Conservation (phyloP, 164 flowering plant species). For the Kalanchoe fedtschenkoi region DNA sequence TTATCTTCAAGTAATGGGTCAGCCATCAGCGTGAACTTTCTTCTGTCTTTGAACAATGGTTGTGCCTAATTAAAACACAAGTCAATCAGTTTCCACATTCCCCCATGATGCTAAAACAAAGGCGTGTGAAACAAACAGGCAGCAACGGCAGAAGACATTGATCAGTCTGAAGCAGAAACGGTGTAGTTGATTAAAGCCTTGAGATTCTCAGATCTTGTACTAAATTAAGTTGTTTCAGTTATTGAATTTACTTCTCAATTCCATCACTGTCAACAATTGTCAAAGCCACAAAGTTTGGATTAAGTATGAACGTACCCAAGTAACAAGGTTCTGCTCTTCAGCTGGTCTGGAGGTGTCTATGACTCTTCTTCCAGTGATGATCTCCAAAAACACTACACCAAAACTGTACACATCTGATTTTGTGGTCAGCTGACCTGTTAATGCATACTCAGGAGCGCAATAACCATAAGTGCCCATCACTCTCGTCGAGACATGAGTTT, state of each 20-base stretch:
- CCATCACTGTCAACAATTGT: neutral
- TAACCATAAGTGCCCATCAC: neutral
- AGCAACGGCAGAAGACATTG: too few relatives aligned
- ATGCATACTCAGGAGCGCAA: conserved; percentile 14
- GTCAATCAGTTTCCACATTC: conserved; percentile 13
- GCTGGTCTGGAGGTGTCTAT: conserved; percentile 52
- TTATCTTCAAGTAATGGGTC: conserved; percentile 22
- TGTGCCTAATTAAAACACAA: conserved; percentile 41
- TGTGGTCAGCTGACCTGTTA: conserved; percentile 60
- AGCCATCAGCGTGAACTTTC: conserved; percentile 30
- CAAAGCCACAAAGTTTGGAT: neutral
- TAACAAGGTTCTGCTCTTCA: conserved; percentile 56
- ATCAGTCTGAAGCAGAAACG: too few relatives aligned
- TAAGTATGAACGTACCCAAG: conserved; percentile 23
- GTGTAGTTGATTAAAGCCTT: too few relatives aligned
- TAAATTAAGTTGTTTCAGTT: too few relatives aligned
- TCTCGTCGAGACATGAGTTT: conserved; percentile 27
- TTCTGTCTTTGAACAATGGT: conserved; percentile 61
- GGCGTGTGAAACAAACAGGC: too few relatives aligned
- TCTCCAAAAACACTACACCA: conserved; percentile 79
- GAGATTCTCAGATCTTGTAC: too few relatives aligned
- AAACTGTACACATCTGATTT: conserved; percentile 85
- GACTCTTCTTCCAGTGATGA: conserved; percentile 76
- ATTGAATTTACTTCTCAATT: too few relatives aligned
- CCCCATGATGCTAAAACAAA: neutral